These are phyloP conservation scores for Aureobasidium vineae DNA, from an alignment of 2,329 filamentous ascomycete species.

Conservation along the genomic window DNA sequence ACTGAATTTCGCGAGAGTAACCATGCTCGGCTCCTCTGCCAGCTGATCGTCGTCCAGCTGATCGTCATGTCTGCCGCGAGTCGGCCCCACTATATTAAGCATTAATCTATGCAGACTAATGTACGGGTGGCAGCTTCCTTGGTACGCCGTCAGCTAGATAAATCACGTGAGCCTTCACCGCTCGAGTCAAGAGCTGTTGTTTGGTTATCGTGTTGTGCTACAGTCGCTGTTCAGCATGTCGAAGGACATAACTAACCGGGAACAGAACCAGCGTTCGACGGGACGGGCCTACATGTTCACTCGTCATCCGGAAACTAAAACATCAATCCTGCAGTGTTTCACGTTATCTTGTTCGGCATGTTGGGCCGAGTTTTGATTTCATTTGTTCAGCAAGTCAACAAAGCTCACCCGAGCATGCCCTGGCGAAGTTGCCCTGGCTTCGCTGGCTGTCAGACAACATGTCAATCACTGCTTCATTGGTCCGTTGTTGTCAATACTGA, in stretches of 20 bases:
- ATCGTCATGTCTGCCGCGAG: slow-evolving; percentile 11
- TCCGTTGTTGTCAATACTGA: not conserved
- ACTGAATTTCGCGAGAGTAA: not conserved
- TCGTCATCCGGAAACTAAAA: not conserved
- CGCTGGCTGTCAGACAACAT: not conserved
- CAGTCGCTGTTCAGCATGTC: not conserved
- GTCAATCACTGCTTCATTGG: not conserved
- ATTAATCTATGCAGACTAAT: slow-evolving; percentile 11
- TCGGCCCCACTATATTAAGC: slow-evolving; percentile 16
- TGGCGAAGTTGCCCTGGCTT: not conserved
- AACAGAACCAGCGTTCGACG: not conserved
- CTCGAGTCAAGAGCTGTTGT: not conserved
- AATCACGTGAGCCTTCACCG: slow-evolving; percentile 9
- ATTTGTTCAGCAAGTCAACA: not conserved
- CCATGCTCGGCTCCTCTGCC: not conserved
- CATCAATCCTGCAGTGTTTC: slow-evolving; percentile 8
- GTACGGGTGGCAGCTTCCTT: not conserved
- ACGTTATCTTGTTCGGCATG: slow-evolving; percentile 1
- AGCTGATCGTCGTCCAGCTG: not conserved
- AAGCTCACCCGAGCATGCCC: not conserved
- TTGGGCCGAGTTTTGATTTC: not conserved
- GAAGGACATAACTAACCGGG: not conserved
- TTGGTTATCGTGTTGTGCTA: not conserved
- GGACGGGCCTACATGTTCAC: not conserved
- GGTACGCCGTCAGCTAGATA: not conserved